These are phyloP conservation scores for Calonectria henricotiae DNA, from an alignment of 2,329 filamentous ascomycete species.

Conservation along the genomic window DNA sequence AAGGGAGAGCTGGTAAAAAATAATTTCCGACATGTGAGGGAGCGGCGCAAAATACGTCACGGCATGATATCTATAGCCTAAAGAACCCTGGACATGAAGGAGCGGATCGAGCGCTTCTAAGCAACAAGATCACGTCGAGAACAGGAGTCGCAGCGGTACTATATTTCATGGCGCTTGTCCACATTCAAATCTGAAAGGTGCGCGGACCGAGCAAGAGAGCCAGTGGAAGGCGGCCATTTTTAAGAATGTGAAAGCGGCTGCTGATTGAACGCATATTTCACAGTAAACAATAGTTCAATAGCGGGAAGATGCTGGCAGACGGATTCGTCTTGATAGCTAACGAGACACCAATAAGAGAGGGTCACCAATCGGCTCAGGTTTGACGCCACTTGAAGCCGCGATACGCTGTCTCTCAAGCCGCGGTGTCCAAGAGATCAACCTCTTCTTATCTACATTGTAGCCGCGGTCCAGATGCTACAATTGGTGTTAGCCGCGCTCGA, in stretches of 20 bases:
- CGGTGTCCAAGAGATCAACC: background rate
- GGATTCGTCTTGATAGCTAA: background rate
- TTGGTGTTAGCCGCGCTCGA: slow-evolving; percentile 29
- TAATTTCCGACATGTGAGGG: too few species aligned
- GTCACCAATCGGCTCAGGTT: background rate
- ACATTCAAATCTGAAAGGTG: background rate
- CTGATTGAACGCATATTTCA: background rate
- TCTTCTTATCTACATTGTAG: slow-evolving; percentile 7
- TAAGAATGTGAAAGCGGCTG: background rate
- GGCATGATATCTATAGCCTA: too few species aligned
- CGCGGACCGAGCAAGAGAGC: background rate
- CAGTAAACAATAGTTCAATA: background rate
- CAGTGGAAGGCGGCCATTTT: background rate
- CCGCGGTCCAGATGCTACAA: slow-evolving; percentile 19
- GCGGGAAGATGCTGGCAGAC: background rate
- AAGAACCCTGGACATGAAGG: too few species aligned
- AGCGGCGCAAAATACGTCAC: too few species aligned
- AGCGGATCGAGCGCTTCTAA: background rate
- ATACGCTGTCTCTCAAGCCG: background rate
- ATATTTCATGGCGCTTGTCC: background rate
- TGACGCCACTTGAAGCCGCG: background rate
- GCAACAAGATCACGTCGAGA: too few species aligned
- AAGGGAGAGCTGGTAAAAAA: too few species aligned
- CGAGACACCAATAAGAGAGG: background rate
- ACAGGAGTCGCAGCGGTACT: background rate